Percentiles rank a stretch among this genome's conserved stretches.
Evolutionary conservation across 78 protist genomes (phyloP).

Genomic region (Dictyostelium discoideum): dicty_2.7 NC_007089.4:2090501-2091000

Average conservation of each 20-base stretch:
- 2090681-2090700: constrained; percentile 73
- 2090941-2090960: constrained; percentile 66
- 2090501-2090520: neutral
- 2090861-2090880: neutral
- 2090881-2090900: neutral
- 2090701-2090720: constrained; percentile 43
- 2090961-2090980: constrained; percentile 80
- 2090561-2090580: neutral
- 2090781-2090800: constrained; percentile 94
- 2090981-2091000: constrained; percentile 92
- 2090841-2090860: neutral
- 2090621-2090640: neutral
- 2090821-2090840: neutral
- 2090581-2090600: too few species aligned
- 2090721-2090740: constrained; percentile 69
- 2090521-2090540: neutral
- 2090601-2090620: too few species aligned
- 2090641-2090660: neutral
- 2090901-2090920: neutral
- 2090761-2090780: constrained; percentile 80
- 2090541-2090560: neutral
- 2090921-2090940: neutral
- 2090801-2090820: neutral
- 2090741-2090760: constrained; percentile 32
- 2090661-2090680: constrained; percentile 49